These are phyloP conservation scores for Fusarium staphyleae DNA, from an alignment of 2,329 filamentous ascomycete species.

Conservation along the genomic window DNA sequence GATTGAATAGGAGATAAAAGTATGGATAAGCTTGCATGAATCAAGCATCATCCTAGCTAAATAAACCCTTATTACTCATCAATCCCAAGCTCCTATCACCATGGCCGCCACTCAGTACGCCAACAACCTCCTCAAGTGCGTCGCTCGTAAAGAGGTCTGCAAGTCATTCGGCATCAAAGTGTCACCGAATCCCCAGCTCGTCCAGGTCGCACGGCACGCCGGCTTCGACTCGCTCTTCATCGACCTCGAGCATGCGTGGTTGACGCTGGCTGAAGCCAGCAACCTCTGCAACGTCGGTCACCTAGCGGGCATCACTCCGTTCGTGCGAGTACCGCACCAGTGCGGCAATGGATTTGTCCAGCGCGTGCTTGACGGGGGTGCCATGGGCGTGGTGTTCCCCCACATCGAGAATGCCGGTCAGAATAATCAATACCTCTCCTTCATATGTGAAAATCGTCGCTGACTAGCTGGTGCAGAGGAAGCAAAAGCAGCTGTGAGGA, in stretches of 20 bases:
- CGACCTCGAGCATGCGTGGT: constrained; percentile 46
- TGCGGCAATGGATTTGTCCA: neutral
- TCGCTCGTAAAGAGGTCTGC: constrained; percentile 10
- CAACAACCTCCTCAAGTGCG: constrained; percentile 5
- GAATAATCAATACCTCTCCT: neutral
- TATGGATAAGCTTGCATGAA: too few relatives aligned
- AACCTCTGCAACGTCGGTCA: constrained; percentile 35
- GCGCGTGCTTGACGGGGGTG: neutral
- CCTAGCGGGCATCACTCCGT: neutral
- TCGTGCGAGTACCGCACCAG: constrained; percentile 2
- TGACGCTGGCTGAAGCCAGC: constrained; percentile 41
- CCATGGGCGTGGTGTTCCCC: constrained; percentile 4
- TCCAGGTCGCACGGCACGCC: constrained; percentile 6
- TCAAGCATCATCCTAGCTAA: too few relatives aligned
- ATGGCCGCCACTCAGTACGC: neutral
- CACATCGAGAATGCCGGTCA: constrained; percentile 18
- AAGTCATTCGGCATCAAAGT: constrained; percentile 15
- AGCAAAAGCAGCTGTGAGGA: constrained; percentile 51
- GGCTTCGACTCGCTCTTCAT: constrained; percentile 41
- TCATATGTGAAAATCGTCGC: constrained; percentile 25
- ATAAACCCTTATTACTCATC: neutral
- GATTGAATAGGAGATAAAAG: too few relatives aligned
- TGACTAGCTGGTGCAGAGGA: constrained; percentile 42
- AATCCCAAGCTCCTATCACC: neutral
- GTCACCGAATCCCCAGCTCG: constrained; percentile 4